phyloP scores from a whole-genome alignment of 768 basidiomycete species.

The Hygrocybe coccinea region DNA sequence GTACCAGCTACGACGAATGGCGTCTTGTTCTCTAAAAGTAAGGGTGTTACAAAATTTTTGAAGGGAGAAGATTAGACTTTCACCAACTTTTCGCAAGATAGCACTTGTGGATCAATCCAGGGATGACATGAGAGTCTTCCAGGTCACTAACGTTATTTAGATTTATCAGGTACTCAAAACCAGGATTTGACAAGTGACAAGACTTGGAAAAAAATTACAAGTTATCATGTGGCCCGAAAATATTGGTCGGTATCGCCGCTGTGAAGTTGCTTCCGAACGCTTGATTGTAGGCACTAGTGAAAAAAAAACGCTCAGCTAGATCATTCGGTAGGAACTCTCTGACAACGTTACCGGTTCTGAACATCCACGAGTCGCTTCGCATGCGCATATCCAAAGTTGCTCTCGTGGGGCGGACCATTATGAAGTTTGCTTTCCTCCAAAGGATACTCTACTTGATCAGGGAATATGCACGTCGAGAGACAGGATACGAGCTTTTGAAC shows the following conservation, averaged over 20 bases:
- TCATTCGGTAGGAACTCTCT: no score
- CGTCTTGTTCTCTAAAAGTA: constrained; percentile 63
- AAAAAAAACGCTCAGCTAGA: no score
- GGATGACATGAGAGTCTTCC: constrained; percentile 90
- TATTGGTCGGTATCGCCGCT: constrained; percentile 93
- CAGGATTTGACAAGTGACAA: neutral
- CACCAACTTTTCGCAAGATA: constrained; percentile 78
- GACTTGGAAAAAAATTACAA: constrained; percentile 62
- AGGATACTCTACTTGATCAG: constrained; percentile 90
- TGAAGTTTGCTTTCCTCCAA: constrained; percentile 92
- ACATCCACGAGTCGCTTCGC: constrained; percentile 95
- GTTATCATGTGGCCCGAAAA: constrained; percentile 95
- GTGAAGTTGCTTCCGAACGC: constrained; percentile 96
- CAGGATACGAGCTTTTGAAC: constrained; percentile 86
- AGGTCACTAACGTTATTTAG: constrained; percentile 54
- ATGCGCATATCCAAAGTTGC: constrained; percentile 96
- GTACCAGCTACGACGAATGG: constrained; percentile 84
- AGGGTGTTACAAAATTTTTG: constrained; percentile 7
- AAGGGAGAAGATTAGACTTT: neutral
- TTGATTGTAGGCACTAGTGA: constrained; percentile 83
- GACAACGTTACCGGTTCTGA: constrained; percentile 74
- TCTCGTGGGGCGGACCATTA: constrained; percentile 83
- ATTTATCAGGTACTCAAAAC: neutral
- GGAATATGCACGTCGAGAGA: constrained; percentile 95
- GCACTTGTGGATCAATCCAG: constrained; percentile 89